These are phyloP conservation scores for Tephrocybe sp. DNA, from an alignment of 768 basidiomycete genomes.

Conservation along the genomic window DNA sequence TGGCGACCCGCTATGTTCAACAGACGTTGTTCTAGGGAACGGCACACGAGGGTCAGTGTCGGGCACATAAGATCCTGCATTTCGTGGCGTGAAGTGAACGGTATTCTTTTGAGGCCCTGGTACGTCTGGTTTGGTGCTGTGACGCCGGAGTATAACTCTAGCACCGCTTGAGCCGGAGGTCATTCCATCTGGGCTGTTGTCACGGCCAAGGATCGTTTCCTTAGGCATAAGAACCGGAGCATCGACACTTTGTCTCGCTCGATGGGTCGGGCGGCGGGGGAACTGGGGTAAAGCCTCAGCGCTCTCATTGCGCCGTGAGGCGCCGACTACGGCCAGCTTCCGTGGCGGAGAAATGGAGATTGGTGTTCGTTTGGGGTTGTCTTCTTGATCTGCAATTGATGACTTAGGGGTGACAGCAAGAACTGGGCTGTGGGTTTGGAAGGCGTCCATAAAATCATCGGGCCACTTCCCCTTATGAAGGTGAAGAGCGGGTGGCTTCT, in stretches of 20 bases:
- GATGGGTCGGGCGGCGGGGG: constrained; percentile 61
- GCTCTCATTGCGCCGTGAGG: constrained; percentile 43
- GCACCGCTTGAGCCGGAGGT: constrained; percentile 28
- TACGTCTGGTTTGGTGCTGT: constrained; percentile 49
- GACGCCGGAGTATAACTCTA: constrained; percentile 54
- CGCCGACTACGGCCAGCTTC: constrained; percentile 56
- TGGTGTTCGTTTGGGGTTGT: constrained; percentile 25
- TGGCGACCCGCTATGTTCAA: constrained; percentile 39
- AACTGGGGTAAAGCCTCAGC: constrained; percentile 47
- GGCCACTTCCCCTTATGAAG: constrained; percentile 84
- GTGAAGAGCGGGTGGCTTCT: constrained; percentile 44
- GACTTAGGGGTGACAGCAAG: constrained; percentile 29
- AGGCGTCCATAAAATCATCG: constrained; percentile 72
- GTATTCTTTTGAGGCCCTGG: constrained; percentile 39
- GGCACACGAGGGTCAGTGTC: constrained; percentile 51
- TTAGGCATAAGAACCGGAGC: constrained; percentile 46
- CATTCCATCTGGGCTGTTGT: constrained; percentile 59
- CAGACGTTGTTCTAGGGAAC: constrained; percentile 63
- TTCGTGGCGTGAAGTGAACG: constrained; percentile 42
- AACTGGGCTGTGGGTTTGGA: constrained; percentile 37
- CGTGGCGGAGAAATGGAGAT: constrained; percentile 47
- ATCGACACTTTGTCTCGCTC: constrained; percentile 66
- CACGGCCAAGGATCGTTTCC: constrained; percentile 46
- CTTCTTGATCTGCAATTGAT: constrained; percentile 23
- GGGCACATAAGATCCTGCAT: constrained; percentile 31